These are phyloP conservation scores for Laetiporus sulphureus DNA, from an alignment of 1,284 basidiomycete species.

Conservation along the genomic window DNA sequence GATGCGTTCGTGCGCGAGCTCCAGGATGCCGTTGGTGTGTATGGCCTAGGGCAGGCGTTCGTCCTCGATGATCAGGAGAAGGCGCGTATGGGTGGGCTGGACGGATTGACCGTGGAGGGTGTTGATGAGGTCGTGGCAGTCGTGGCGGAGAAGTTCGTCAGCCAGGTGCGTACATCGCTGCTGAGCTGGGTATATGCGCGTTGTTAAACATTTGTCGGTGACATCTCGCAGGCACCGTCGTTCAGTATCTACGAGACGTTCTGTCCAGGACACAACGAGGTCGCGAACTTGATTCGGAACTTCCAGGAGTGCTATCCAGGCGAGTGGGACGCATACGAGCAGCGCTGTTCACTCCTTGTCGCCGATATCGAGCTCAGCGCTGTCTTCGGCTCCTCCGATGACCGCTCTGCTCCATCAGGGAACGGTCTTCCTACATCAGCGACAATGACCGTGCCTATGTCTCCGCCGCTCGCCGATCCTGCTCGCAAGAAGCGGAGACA, in stretches of 20 bases:
- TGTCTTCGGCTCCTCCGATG: too few relatives aligned
- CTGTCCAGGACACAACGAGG: slow-evolving; percentile 80
- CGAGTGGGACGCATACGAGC: slow-evolving; percentile 82
- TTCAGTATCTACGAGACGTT: slow-evolving; percentile 80
- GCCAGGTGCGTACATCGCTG: slow-evolving; percentile 21
- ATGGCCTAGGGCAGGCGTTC: slow-evolving; percentile 31
- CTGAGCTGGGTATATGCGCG: slow-evolving; percentile 2
- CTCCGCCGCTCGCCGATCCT: not conserved
- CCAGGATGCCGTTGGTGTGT: slow-evolving; percentile 44
- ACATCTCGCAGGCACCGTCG: slow-evolving; percentile 56
- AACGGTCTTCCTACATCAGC: slow-evolving; percentile 6
- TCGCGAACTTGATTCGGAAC: slow-evolving; percentile 63
- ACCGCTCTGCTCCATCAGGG: too few relatives aligned
- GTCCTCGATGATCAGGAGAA: slow-evolving; percentile 10
- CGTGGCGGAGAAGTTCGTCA: slow-evolving; percentile 20
- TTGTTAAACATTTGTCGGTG: not conserved
- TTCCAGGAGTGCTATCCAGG: slow-evolving; percentile 50
- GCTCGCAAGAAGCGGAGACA: slow-evolving; percentile 15
- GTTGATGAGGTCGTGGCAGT: slow-evolving; percentile 21
- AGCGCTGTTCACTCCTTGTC: slow-evolving; percentile 39
- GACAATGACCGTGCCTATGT: slow-evolving; percentile 3
- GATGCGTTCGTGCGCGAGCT: slow-evolving; percentile 62
- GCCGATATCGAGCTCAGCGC: slow-evolving; percentile 14
- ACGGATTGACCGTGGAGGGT: slow-evolving; percentile 8
- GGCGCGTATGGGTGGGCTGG: not conserved